A percentile compares a stretch with the other conserved stretches of the same genome.
These are phyloP conservation scores for Mrakia hoshinonis DNA, from an alignment of 768 basidiomycete genomes.

Conservation along the genomic window DNA sequence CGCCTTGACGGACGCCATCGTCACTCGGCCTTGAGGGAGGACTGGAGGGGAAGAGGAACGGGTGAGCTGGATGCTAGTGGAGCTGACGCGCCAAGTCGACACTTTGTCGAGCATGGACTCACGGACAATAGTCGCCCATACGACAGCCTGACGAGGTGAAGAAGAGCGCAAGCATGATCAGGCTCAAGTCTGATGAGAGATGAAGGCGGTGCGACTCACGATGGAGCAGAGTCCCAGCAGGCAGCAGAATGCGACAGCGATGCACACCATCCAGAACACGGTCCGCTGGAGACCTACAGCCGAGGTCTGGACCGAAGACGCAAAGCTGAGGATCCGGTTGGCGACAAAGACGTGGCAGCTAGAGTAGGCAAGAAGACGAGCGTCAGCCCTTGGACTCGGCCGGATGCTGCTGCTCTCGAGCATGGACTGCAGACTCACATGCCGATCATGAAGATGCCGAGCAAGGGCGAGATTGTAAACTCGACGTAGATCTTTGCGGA, in stretches of 20 bases:
- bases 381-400: not conserved
- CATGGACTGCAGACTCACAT: not conserved
- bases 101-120: not conserved
- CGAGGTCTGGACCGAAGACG: not conserved
- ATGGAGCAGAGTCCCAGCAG: not conserved
- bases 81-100: not conserved
- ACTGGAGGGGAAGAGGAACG: too few species aligned
- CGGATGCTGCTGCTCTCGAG: too few species aligned
- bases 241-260: not conserved
- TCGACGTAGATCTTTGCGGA: not conserved
- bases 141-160: not conserved
- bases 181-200: not conserved
- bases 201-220: not conserved
- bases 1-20: not conserved
- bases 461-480: not conserved
- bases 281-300: not conserved
- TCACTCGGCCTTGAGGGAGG: too few species aligned
- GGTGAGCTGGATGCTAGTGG: too few species aligned
- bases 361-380: not conserved
- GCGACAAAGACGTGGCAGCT: slow-evolving; percentile 4
- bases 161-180: too few species aligned
- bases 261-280: not conserved
- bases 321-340: slow-evolving; percentile 2
- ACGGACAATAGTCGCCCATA: not conserved
- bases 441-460: slow-evolving; percentile 4